These are phyloP conservation scores for Penicillium dipodomyicola DNA, from an alignment of 495 filamentous ascomycete species.

Conservation along the genomic window DNA sequence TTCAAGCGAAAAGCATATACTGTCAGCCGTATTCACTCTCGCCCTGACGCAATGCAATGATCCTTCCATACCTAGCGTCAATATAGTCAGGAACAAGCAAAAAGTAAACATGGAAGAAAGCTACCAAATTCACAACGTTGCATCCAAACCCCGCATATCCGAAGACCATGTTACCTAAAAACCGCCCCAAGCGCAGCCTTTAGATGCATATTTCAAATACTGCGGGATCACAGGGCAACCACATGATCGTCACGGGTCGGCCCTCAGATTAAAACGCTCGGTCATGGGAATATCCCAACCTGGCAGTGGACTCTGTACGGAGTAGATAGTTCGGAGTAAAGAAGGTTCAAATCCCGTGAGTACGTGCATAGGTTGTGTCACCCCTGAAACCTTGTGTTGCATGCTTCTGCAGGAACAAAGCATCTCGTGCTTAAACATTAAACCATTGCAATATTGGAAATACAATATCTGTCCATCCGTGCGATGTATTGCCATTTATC, in stretches of 20 bases:
- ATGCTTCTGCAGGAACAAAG: constrained; percentile 2
- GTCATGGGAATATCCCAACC: background rate
- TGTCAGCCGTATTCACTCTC: background rate
- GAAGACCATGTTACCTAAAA: background rate
- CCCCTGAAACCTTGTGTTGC: constrained; percentile 4
- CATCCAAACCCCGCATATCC: background rate
- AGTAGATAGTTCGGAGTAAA: background rate
- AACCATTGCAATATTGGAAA: background rate
- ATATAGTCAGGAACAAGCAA: background rate
- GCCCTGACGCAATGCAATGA: background rate
- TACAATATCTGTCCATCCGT: background rate
- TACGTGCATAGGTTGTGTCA: background rate
- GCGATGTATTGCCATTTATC: background rate
- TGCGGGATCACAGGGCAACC: background rate
- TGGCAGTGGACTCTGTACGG: background rate
- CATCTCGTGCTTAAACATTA: background rate
- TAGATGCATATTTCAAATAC: background rate
- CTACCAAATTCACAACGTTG: background rate
- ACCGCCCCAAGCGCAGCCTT: background rate
- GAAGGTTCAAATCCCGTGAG: background rate
- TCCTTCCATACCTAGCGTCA: background rate
- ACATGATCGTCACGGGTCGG: constrained; percentile 11
- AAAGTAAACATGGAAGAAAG: background rate
- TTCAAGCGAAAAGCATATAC: background rate
- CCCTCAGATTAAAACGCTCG: background rate